These are phyloP conservation scores for Leishmania guyanensis DNA, from an alignment of 208 protist species.

Conservation along the genomic window DNA sequence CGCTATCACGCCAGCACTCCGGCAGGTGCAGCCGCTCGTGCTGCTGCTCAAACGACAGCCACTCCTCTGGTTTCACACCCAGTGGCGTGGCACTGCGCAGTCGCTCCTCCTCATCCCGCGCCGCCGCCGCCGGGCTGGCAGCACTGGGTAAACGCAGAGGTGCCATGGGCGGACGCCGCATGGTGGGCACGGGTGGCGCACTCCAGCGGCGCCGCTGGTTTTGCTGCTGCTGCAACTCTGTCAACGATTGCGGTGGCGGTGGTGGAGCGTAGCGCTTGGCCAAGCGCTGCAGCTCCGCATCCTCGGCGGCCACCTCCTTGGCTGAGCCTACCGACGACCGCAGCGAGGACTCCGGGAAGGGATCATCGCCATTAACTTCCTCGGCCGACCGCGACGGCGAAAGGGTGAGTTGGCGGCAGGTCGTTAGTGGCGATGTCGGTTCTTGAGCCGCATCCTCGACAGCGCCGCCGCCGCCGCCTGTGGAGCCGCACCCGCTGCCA, in stretches of 20 bases:
- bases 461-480: background rate
- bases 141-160: background rate
- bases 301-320: background rate
- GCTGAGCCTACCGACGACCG: background rate
- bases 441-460: background rate
- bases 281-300: background rate
- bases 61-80: slow-evolving; percentile 11
- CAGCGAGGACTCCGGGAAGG: background rate
- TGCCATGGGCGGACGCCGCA: slow-evolving; percentile 33
- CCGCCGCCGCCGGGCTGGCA: background rate
- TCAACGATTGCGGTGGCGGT: slow-evolving; percentile 15
- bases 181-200: slow-evolving; percentile 28
- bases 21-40: slow-evolving; percentile 41
- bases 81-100: background rate
- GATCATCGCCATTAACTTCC: background rate
- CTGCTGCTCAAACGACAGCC: slow-evolving; percentile 36
- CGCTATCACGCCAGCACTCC: slow-evolving; percentile 31
- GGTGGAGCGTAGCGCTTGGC: slow-evolving; percentile 1
- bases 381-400: slow-evolving; percentile 23
- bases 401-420: slow-evolving; percentile 12
- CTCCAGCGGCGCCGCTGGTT: slow-evolving; percentile 21
- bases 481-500: background rate
- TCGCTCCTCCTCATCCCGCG: background rate
- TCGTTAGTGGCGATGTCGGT: background rate
- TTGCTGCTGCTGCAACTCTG: slow-evolving; percentile 16